Conservation (phyloP, 2,329 filamentous ascomycete genomes). For the Botrytis squamosa region DNA sequence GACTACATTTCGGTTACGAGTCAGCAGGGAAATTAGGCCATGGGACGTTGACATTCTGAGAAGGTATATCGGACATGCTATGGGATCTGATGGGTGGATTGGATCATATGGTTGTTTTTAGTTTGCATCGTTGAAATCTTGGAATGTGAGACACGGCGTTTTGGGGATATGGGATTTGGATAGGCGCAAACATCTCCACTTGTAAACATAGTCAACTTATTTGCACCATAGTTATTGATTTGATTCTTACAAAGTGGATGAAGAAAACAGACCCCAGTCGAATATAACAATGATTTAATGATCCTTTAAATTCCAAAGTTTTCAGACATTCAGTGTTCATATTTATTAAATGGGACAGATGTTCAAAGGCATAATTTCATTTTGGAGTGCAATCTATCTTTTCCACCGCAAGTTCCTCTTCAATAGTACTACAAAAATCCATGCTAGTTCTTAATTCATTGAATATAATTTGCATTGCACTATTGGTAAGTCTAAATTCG, state of each 20-base stretch:
- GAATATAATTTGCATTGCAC: not conserved
- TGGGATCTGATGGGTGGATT: not conserved
- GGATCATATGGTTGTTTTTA: not conserved
- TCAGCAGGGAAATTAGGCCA: not conserved
- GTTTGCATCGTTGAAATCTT: not conserved
- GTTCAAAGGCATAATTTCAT: not conserved
- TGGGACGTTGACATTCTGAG: not conserved
- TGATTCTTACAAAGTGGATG: not conserved
- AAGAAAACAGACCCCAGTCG: not conserved
- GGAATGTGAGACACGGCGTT: not conserved
- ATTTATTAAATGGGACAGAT: not conserved
- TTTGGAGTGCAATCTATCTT: not conserved
- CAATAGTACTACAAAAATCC: not conserved
- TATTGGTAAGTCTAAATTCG: not conserved
- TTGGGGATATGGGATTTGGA: not conserved
- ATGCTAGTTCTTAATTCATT: not conserved
- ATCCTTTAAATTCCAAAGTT: not conserved
- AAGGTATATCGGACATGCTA: not conserved
- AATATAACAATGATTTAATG: not conserved
- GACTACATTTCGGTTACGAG: conserved; percentile 33
- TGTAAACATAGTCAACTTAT: not conserved
- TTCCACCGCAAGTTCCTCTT: not conserved
- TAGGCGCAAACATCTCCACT: not conserved
- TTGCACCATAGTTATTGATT: not conserved
- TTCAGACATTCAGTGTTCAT: not conserved